These are phyloP conservation scores for Pseudocercospora fijiensis DNA, from an alignment of 2,329 filamentous ascomycete species.

Conservation along the genomic window DNA sequence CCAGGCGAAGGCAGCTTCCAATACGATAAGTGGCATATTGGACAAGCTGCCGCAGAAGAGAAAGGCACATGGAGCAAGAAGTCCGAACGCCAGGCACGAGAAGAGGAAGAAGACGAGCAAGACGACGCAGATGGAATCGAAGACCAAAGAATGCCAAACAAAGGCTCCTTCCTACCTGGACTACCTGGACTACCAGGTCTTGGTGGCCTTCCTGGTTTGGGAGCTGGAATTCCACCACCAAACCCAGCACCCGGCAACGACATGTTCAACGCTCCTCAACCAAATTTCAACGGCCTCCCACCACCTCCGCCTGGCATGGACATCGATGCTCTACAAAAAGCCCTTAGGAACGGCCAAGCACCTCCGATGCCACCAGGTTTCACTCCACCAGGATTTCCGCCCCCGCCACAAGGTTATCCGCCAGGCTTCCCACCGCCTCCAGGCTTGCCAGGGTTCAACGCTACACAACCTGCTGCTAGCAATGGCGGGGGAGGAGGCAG, in stretches of 20 bases:
- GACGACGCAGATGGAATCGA: slow-evolving; percentile 91
- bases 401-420: slow-evolving; percentile 21
- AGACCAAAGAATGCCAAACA: slow-evolving; percentile 78
- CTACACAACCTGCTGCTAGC: slow-evolving; percentile 16
- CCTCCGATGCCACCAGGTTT: slow-evolving; percentile 34
- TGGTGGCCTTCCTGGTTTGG: slow-evolving; percentile 36
- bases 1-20: slow-evolving; percentile 83
- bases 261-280: slow-evolving; percentile 18
- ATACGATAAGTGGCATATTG: slow-evolving; percentile 93
- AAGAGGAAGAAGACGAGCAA: slow-evolving; percentile 89
- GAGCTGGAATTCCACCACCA: slow-evolving; percentile 30
- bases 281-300: slow-evolving; percentile 26
- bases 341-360: slow-evolving; percentile 28
- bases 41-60: slow-evolving; percentile 86
- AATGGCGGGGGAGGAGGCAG: slow-evolving; percentile 30
- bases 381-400: slow-evolving; percentile 27
- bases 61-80: slow-evolving; percentile 86
- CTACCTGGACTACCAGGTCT: slow-evolving; percentile 62
- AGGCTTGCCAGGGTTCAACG: slow-evolving; percentile 35
- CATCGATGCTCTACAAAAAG: slow-evolving; percentile 35
- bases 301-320: slow-evolving; percentile 35
- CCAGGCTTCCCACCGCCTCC: slow-evolving; percentile 29
- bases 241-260: slow-evolving; percentile 20
- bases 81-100: slow-evolving; percentile 72
- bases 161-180: slow-evolving; percentile 52